Percentiles rank a stretch among this genome's conserved stretches.
phyloP scores from a whole-genome alignment of 371 early-diverging fungal genomes.

The Saksenaea vasiformis region DNA sequence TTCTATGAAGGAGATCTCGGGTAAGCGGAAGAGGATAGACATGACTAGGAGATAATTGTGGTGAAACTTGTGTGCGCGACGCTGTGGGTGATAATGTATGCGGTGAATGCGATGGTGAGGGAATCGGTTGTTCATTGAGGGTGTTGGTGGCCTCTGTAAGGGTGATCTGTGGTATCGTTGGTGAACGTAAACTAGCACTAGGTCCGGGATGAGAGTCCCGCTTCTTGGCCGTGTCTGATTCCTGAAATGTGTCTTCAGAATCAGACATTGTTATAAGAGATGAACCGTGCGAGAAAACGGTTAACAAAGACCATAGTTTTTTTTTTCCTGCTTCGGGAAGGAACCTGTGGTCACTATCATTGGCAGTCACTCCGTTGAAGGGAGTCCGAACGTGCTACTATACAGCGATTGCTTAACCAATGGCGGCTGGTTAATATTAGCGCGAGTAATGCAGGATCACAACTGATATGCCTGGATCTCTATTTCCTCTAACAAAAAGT shows the following conservation, averaged over 20 bases:
- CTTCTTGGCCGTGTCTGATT: slow-evolving; percentile 6
- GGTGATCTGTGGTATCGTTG: slow-evolving; percentile 41
- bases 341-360: background rate
- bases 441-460: too few species aligned
- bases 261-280: slow-evolving; percentile 20
- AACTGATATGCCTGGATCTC: too few species aligned
- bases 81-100: slow-evolving; percentile 12
- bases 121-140: background rate
- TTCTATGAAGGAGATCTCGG: slow-evolving; percentile 41
- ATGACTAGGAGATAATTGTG: background rate
- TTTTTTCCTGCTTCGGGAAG: slow-evolving; percentile 1
- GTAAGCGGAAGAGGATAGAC: slow-evolving; percentile 41
- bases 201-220: background rate
- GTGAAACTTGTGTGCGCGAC: background rate
- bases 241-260: slow-evolving; percentile 16
- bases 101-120: slow-evolving; percentile 16
- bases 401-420: too few species aligned
- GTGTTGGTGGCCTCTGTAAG: slow-evolving; percentile 26
- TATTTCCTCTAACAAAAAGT: too few species aligned
- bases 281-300: slow-evolving; percentile 5
- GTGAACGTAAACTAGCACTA: slow-evolving; percentile 2
- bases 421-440: too few species aligned
- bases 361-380: background rate
- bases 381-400: background rate
- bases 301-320: background rate